Base-by-base conservation (phyloP, 331 rosid genomes). In the Malus hybrid region DNA sequence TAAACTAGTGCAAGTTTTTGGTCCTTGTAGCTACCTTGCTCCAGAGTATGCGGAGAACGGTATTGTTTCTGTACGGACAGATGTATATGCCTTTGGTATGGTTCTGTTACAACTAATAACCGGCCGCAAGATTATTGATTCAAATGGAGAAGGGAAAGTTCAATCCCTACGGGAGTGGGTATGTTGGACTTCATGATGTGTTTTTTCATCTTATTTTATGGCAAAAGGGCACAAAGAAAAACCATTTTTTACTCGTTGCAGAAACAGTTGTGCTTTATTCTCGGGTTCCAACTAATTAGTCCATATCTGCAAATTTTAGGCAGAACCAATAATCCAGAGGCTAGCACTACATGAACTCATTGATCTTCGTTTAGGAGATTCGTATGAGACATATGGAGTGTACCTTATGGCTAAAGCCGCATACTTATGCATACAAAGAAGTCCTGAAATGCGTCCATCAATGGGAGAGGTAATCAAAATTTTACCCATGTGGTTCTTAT, bases 31-130 rank as follows among this genome's bases (percentile, higher is more conserved):
- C 75, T 93, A 93, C 80, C 90, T 93, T 75, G 92, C 96, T 73
- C 97, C 97, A 2, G 96, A 93, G 80, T 93, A 90, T 80, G 96
- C 90, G n/a, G 98, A 89, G 77, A 85, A 87, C 1, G 98, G 98
- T 5, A 83, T 85, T 63, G 86, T 90, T 73, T 86, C 96, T 36
- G 90, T 86, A 29, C 59, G 91, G 50, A 89, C 90, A 48, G 98
- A 93, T 80, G 98, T 90, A 20, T 93, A 86, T 65, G 87, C 97
- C 44, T 87, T 81, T 83, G 98, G 97, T 46, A 77, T 90, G 79
- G 83, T 87, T 75, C 48, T 93, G 67, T 78, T 93, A 77, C 96
- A 90, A 59, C 70, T 93, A 71, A 86, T 90, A 83, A 86, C 98
- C 10, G 98, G 97, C 63, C 90, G 83, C 68, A 86, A 75, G 76